Evolutionary conservation across 306 rosid species (phyloP), one percentile per base, ranked within the genome.

Genomic region (Acacia confusa): DNA sequence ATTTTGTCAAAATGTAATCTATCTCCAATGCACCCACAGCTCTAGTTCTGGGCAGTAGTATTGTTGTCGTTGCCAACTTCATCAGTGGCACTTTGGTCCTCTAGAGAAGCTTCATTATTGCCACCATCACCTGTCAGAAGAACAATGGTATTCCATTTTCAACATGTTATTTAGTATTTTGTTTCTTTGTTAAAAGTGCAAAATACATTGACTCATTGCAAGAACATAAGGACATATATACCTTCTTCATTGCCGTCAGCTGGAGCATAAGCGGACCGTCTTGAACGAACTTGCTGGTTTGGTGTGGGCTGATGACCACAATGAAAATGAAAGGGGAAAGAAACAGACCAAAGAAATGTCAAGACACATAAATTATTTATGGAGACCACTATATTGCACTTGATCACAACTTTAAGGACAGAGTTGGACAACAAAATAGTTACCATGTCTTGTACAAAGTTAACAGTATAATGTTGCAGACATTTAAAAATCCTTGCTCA

Each of bases 241-340:
- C 61, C 61, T n/a, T 55, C 91, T 74, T 87, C 91, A 25, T n/a
- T 53, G 32, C 82, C 92, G 43, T 77, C 92, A 22, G 89, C 74
- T 30, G 87, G 89, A 72, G 95, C 85, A 84, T 91, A 91, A 44
- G 95, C 85, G 27, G 95, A 88, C 52, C 92, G 95, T 79, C 92
- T 87, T 40, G 93, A 82, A 16, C 90, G 90, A 28, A 77, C 85
- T 85, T 89, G 95, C 86, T 91, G 95, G 70, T 89, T 91, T 7
- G 91, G 91, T 6, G 92, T 86, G 30, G 95, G 95, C 95, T 91
- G 88, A 84, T 82, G 36, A 70, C 22, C 52, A 78, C 27, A 58
- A 69, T 7, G 53, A 57, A 9, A 7, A 52, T 52, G 57, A 19
- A 60, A 60, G 34, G 66, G 7, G 7, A 47, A 10, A 6, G 20